These are phyloP conservation scores for Lathyrus oleraceus DNA, from an alignment of 306 rosid species.

Conservation along the genomic window DNA sequence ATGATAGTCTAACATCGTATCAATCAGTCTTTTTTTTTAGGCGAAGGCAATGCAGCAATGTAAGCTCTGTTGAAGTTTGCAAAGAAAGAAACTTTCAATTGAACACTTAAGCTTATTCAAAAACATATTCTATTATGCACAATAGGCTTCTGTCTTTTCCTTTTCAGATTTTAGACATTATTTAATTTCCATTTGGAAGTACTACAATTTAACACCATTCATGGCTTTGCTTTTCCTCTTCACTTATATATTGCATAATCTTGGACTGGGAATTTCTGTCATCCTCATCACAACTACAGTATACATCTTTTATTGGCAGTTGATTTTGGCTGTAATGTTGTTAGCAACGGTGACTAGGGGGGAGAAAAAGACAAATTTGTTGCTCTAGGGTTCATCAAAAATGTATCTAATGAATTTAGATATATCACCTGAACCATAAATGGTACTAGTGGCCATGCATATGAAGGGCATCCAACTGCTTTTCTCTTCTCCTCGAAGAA, in stretches of 20 bases:
- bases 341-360: background rate
- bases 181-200: conserved; percentile 9
- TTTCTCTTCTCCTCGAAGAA: conserved; percentile 65
- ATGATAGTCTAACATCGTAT: conserved; percentile 2
- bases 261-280: conserved; percentile 19
- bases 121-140: background rate
- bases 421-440: conserved; percentile 64
- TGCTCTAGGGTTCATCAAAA: conserved; percentile 27
- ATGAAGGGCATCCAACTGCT: conserved; percentile 82
- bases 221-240: background rate
- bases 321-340: conserved; percentile 18
- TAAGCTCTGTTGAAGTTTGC: conserved; percentile 8
- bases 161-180: conserved; percentile 2
- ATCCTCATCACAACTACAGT: background rate
- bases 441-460: conserved; percentile 62
- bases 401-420: conserved; percentile 33
- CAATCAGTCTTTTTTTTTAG: background rate
- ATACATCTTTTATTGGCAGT: background rate
- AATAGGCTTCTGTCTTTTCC: conserved; percentile 10
- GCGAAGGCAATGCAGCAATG: background rate
- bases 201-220: background rate
- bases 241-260: conserved; percentile 12
- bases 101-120: conserved; percentile 1
- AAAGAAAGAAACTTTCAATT: background rate
- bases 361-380: conserved; percentile 15